Percentiles rank a stretch among this genome's conserved stretches.
Evolutionary conservation across 2,329 filamentous ascomycete species (phyloP).

Genomic region (Fusarium concolor): DNA sequence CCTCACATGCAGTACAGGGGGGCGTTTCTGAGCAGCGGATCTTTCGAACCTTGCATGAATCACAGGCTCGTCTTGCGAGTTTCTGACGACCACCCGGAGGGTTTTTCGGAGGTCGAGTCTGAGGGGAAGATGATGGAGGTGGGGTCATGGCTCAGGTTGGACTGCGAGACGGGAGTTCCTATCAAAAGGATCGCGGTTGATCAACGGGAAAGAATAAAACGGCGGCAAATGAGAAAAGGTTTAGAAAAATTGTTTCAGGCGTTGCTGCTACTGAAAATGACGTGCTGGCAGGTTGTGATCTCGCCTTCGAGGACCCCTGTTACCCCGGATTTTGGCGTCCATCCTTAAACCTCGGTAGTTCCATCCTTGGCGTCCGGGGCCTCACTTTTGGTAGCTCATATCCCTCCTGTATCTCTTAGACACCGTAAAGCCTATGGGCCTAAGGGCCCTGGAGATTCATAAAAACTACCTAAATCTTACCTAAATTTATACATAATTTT

Average conservation of each 20-base stretch:
- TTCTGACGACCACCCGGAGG: slow-evolving; percentile 33
- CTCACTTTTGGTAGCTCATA: no score
- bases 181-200: not conserved
- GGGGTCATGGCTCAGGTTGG: slow-evolving; percentile 28
- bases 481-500: no score
- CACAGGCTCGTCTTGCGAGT: slow-evolving; percentile 56
- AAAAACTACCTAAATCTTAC: no score
- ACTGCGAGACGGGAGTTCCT: not conserved
- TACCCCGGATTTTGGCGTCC: slow-evolving; percentile 31
- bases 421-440: no score
- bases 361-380: no score
- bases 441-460: no score
- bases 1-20: slow-evolving; percentile 59
- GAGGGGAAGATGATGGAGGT: slow-evolving; percentile 19
- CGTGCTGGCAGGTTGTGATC: slow-evolving; percentile 38
- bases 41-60: slow-evolving; percentile 65
- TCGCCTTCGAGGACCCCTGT: slow-evolving; percentile 29
- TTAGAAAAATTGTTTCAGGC: slow-evolving; percentile 4
- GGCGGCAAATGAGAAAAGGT: slow-evolving; percentile 13
- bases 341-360: slow-evolving; percentile 1
- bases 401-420: no score
- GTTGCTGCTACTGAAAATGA: slow-evolving; percentile 18
- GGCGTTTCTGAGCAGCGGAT: slow-evolving; percentile 61
- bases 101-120: slow-evolving; percentile 30
- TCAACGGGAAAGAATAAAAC: not conserved